Evolutionary conservation across 345 rosid genomes (phyloP), one percentile per base, ranked within the genome.

Genomic region (Cardamine resedifolia): DNA sequence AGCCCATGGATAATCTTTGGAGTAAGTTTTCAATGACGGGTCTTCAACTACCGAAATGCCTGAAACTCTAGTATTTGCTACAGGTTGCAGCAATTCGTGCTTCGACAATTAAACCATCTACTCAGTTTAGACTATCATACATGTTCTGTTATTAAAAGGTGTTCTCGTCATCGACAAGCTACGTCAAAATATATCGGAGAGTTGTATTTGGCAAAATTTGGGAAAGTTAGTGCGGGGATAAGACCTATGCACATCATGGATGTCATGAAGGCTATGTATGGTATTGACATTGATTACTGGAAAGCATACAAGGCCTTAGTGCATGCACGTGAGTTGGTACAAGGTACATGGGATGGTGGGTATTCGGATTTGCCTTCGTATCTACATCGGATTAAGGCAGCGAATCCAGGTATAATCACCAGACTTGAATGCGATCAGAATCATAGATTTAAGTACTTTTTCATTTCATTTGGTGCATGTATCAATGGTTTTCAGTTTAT

Each of bases 281-380:
- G 39, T n/a, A 30, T 56, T 30, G 60, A 28, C 10, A 56, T 56
- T 30, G 39, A 56, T n/a, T 56, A 56, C 0, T 56, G 39, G 23
- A 56, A 56, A 1, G 7, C 60, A 5, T 56, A 56, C 39, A 56
- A 56, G 31, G 14, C 60, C 31, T 30, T 56, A 56, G 57, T 51
- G 38, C 39, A 56, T 56, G 60, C 60, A 56, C 58, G 19, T 51
- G 34, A 52, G 34, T 5, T 52, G 18, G 34, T 12, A 52, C 58
- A 18, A 12, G 58, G 34, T 26, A 52, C 58, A 52, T 52, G 34
- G 58, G 58, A 52, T 18, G 28, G 58, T 53, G 59, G 59, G 20
- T 53, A 26, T 27, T 19, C n/a, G 5, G 20, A 53, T 53, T 27
- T 26, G 6, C 20, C 59, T 3, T 15, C 16, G 2, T 53, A 27